Conservation (phyloP, 768 basidiomycete genomes). For the Panaeolus cyanescens region DNA sequence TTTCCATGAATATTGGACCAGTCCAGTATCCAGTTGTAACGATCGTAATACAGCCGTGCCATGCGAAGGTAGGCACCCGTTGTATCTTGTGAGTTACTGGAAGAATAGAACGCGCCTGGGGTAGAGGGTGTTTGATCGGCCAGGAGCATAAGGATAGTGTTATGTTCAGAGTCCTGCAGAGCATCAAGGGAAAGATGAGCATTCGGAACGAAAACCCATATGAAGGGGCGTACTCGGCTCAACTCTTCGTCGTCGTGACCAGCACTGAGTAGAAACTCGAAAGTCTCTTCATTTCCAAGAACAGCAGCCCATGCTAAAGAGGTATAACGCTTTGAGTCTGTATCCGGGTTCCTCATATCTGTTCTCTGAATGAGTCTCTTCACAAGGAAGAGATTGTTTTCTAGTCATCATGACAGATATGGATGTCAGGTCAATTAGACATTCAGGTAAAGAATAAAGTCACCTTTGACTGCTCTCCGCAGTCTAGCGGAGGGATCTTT, state of each 20-base stretch:
- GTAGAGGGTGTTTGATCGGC: slow-evolving; percentile 71
- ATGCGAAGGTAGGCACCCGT: slow-evolving; percentile 79
- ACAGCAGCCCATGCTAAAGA: slow-evolving; percentile 92
- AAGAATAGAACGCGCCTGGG: slow-evolving; percentile 45
- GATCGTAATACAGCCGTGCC: slow-evolving; percentile 85
- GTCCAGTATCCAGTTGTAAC: slow-evolving; percentile 84
- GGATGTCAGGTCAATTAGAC: slow-evolving; percentile 4
- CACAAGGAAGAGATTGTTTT: slow-evolving; percentile 94
- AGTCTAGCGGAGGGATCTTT: slow-evolving; percentile 76
- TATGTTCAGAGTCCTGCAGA: slow-evolving; percentile 84
- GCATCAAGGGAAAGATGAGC: slow-evolving; percentile 3
- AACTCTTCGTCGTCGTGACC: slow-evolving; percentile 95
- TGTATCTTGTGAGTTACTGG: slow-evolving; percentile 56
- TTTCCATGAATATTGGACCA: slow-evolving; percentile 92
- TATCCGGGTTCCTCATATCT: slow-evolving; percentile 91
- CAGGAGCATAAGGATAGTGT: slow-evolving; percentile 92
- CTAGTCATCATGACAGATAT: slow-evolving; percentile 41
- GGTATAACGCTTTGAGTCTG: slow-evolving; percentile 72
- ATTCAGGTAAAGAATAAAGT: slow-evolving; percentile 6
- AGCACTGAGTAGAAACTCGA: slow-evolving; percentile 82
- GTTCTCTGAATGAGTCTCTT: slow-evolving; percentile 83
- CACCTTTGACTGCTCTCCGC: slow-evolving; percentile 81
- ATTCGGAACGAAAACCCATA: slow-evolving; percentile 4
- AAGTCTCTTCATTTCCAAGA: slow-evolving; percentile 88
- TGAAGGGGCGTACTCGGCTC: slow-evolving; percentile 65